Base-by-base conservation (phyloP, 202 grass and related monocot species). In the Saccharum hybrid region DNA sequence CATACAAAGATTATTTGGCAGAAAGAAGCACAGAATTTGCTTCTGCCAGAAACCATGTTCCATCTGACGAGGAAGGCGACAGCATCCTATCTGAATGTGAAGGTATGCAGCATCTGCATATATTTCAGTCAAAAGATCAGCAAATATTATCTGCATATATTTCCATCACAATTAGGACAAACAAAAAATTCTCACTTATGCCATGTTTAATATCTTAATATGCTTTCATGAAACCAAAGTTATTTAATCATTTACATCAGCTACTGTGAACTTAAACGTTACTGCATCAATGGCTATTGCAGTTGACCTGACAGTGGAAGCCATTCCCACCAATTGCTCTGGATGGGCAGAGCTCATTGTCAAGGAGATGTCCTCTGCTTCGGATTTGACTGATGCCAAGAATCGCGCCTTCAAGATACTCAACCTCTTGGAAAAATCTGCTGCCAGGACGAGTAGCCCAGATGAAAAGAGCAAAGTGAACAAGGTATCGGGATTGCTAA, bases 331-430 rank as follows among this genome's bases (percentile, higher is more conserved):
- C 31, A 68, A 51, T 46, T 26, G 60, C 13, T 15, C 59, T 33
- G 80, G 87, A 71, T 89, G 92, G 83, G 89, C 76, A 4, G 89
- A 94, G 72, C 48, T 87, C 40, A 40, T 94, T 19, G 84, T 85
- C 30, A 89, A 79, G 67, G 92, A 94, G 65, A 89, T 94, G 42
- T 84, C 28, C 12, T 61, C 52, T 1, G 83, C 81, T 77, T 39
- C 63, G 8, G 68, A 94, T 63, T 19, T 94, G 65, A 26, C 75
- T 65, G 89, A 91, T 6, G 86, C 83, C 69, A 91, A 83, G 75
- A 87, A 76, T 19, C 83, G 89, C 19, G 89, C 71, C 63, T 75
- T 63, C 26, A 78, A 38, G 75, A 74, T 89, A 77, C 63, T 94
- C 18, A 87, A 85, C 38, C 7, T 89, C 37, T 83, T 89, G 4